Percentiles rank a stretch among this genome's conserved stretches.
Evolutionary conservation across 768 basidiomycete species (phyloP).

Genomic region (Glaciozyma martinii): DNA sequence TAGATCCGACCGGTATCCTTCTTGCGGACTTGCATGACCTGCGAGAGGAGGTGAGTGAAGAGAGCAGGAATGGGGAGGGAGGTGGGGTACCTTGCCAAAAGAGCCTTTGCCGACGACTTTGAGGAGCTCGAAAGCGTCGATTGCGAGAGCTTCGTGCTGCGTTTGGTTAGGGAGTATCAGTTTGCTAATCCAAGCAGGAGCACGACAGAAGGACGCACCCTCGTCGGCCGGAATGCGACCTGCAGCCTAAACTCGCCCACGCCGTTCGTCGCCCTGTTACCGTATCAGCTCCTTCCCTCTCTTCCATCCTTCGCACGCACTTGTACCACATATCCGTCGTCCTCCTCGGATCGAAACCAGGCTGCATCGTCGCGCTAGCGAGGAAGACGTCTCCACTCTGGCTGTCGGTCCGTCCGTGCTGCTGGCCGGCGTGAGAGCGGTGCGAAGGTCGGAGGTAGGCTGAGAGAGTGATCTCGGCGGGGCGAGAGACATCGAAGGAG

Average conservation of each 20-base stretch:
- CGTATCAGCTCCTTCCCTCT: slow-evolving; percentile 42
- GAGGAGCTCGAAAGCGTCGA: slow-evolving; percentile 89
- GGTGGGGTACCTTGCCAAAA: slow-evolving; percentile 75
- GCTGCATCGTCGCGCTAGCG: slow-evolving; percentile 49
- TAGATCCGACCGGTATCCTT: slow-evolving; percentile 93
- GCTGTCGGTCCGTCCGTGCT: slow-evolving; percentile 62
- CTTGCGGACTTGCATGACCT: slow-evolving; percentile 99
- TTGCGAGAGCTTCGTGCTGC: slow-evolving; percentile 52
- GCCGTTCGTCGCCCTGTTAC: slow-evolving; percentile 40
- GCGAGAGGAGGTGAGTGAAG: background rate
- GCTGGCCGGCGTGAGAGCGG: background rate
- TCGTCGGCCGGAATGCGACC: slow-evolving; percentile 72
- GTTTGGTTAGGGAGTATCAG: too few relatives aligned
- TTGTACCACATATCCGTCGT: slow-evolving; percentile 84
- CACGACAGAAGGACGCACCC: slow-evolving; percentile 39
- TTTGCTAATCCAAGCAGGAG: background rate
- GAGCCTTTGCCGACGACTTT: slow-evolving; percentile 96
- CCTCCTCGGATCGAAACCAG: slow-evolving; percentile 27
- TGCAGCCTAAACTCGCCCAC: slow-evolving; percentile 81
- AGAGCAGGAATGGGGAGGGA: background rate
- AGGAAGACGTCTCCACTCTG: slow-evolving; percentile 84
- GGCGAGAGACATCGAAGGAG: slow-evolving; percentile 79
- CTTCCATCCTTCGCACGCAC: slow-evolving; percentile 36
- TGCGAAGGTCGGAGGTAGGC: slow-evolving; percentile 70
- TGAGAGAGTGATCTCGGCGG: slow-evolving; percentile 85